Evolutionary conservation across 805 yeast genomes (phyloP), one percentile per base, ranked within the genome.

Genomic region (Cyberlindnera subsufficiens): DNA sequence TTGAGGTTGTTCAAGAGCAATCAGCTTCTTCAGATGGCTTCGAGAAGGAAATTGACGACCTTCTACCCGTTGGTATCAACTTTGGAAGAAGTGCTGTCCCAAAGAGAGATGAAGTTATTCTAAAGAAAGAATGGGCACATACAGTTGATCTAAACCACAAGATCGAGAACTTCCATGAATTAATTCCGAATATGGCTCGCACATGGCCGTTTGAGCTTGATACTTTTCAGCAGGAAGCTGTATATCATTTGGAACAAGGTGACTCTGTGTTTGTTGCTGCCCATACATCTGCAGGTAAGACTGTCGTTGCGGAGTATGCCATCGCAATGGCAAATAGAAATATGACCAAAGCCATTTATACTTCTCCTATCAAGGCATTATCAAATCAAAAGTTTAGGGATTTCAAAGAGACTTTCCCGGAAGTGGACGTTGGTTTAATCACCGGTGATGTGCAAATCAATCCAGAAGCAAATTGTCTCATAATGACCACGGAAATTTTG

Each of bases 221-320:
- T 65, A 82, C 85, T 30, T 93, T 93, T 65, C 99, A 93, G 61
- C 89, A 93, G 58, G 98, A 93, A 65, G 99, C 99, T 0, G 85
- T 93, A 0, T 93, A 86, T 58, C 98, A 90, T 63, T 69, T 93
- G 47, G 99, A 93, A 58, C 96, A 89, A 63, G 98, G 98, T 32
- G 99, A 93, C 58, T 91, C 98, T 7, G 99, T 93, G 4, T 93
- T 93, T 65, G 96, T 93, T 3, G 98, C 98, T 4, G 99, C 99
- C 0, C 99, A 91, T 63, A 91, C 99, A 0, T 91, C 98, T 3
- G 99, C 99, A 0, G 99, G 99, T 65, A 91, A 91, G 59, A 91
- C 99, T 0, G 99, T 91, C 4, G 96, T 93, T 20, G 99, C 99
- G 0, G 99, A 91, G 60, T 91, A 91, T 60, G 98, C 98, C 4